Evolutionary conservation across 331 rosid species (phyloP).

Genomic region (Ulmus americana): DNA sequence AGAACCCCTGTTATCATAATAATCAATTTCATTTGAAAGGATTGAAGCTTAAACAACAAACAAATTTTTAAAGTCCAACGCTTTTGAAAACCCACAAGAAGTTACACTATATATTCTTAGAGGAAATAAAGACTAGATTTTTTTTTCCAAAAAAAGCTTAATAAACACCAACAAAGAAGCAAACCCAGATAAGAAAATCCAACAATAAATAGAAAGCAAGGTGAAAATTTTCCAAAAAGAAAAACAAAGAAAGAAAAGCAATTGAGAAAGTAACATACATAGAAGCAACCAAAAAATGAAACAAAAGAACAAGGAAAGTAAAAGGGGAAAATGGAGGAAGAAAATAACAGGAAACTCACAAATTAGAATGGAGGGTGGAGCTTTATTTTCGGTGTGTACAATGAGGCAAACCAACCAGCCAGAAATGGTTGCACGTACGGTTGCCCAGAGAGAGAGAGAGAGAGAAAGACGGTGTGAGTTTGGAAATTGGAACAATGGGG

Average conservation of each 20-base stretch:
- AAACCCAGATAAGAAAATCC: constrained; percentile 7
- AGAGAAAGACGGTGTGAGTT: not conserved
- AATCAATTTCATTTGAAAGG: not conserved
- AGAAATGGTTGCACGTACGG: constrained; percentile 11
- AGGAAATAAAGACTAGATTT: not conserved
- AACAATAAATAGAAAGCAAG: not conserved
- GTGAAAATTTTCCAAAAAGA: constrained; percentile 2
- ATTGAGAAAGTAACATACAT: constrained; percentile 7
- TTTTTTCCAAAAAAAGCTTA: not conserved
- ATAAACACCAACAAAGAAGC: constrained; percentile 4
- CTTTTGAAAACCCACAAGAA: not conserved
- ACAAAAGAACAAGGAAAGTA: not conserved
- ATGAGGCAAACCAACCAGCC: constrained; percentile 41
- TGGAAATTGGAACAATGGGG: not conserved
- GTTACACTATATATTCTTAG: not conserved
- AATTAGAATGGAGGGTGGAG: constrained; percentile 51
- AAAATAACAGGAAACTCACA: constrained; percentile 23
- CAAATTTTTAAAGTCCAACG: not conserved
- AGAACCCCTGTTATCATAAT: not conserved
- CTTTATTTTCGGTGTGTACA: constrained; percentile 55
- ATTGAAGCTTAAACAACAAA: constrained; percentile 7
- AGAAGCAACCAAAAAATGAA: constrained; percentile 11
- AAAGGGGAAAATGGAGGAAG: constrained; percentile 13
- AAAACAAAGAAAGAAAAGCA: not conserved
- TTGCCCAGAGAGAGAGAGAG: not conserved